Evolutionary conservation across 1,284 basidiomycete genomes (phyloP), one percentile per base, ranked within the genome.

Genomic region (Microbotryum violaceum): DNA sequence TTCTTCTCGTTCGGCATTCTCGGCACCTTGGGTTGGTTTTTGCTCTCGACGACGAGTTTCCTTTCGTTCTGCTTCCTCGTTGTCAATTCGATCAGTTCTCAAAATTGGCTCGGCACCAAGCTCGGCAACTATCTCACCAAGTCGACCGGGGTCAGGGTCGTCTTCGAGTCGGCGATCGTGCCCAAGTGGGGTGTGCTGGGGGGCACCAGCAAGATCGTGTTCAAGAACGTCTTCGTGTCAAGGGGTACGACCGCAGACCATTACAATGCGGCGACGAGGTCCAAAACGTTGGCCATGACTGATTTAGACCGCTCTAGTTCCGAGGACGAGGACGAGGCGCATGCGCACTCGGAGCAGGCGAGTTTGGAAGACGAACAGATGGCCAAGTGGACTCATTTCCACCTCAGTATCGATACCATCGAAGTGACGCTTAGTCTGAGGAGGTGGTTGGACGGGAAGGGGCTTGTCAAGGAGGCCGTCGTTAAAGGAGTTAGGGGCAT

Each of bases 91-190:
- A 78, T 98, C 47, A 85, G 86, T n/a, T 76, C 96, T 54, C 92
- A 98, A 82, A 91, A 89, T 73, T 89, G 87, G 73, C 83, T 98
- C 49, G 96, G 93, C 6, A 83, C 86, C 51, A 86, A 84, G 49
- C 86, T 98, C 53, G 94, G 92, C 64, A 86, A 93, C 75, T 94
- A 97, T 73, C 79, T 99, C 57, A 97, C 96, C 2, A 81, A 85
- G 0, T 88, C 93, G 74, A 96, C 92, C 0, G 96, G 96, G 0
- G 85, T 96, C 50, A 92, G 86, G 5, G 87, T 99, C 69, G 89
- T 96, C 56, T 98, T 97, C 74, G 94, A 97, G 76, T 92, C 89
- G 8, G 96, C 96, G 31, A 93, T 98, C 70, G 92, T 98, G 6
- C 94, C 94, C 4, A 92, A 92, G 74, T 97, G 94, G 91, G 68